These are phyloP conservation scores for Pythium phragmitis DNA, from an alignment of 352 stramenopile genomes.

Conservation along the genomic window DNA sequence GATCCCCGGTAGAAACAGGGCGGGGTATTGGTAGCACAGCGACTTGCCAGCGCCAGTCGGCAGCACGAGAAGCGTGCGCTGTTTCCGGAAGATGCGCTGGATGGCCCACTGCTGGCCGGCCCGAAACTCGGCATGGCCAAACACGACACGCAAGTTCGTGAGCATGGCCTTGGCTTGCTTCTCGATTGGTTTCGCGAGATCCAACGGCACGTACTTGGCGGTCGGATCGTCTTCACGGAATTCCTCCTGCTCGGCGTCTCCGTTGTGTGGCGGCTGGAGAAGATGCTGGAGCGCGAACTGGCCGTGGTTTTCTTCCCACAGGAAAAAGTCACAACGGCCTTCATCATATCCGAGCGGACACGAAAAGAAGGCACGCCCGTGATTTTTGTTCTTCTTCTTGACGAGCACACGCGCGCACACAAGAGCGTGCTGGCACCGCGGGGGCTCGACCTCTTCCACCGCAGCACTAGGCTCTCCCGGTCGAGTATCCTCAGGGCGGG, in stretches of 20 bases:
- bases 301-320: conserved; percentile 81
- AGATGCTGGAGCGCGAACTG: conserved; percentile 61
- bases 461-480: background rate
- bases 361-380: conserved; percentile 67
- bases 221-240: conserved; percentile 3
- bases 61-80: conserved; percentile 90
- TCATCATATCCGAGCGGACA: conserved; percentile 72
- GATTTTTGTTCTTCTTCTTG: conserved; percentile 87
- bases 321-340: conserved; percentile 81
- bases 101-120: conserved; percentile 84
- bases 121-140: conserved; percentile 83
- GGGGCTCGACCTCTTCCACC: conserved; percentile 19
- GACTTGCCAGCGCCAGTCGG: conserved; percentile 98
- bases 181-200: conserved; percentile 44
- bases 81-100: conserved; percentile 55
- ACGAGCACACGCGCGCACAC: conserved; percentile 58
- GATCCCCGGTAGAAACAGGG: conserved; percentile 79
- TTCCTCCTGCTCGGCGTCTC: conserved; percentile 2
- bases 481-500: background rate
- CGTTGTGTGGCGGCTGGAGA: conserved; percentile 18
- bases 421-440: conserved; percentile 69
- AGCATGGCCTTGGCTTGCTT: conserved; percentile 50
- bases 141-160: conserved; percentile 81
- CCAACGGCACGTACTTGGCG: conserved; percentile 47
- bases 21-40: conserved; percentile 96